These are phyloP conservation scores for Podospora pseudoanserina DNA, from an alignment of 495 filamentous ascomycete species.

Conservation along the genomic window DNA sequence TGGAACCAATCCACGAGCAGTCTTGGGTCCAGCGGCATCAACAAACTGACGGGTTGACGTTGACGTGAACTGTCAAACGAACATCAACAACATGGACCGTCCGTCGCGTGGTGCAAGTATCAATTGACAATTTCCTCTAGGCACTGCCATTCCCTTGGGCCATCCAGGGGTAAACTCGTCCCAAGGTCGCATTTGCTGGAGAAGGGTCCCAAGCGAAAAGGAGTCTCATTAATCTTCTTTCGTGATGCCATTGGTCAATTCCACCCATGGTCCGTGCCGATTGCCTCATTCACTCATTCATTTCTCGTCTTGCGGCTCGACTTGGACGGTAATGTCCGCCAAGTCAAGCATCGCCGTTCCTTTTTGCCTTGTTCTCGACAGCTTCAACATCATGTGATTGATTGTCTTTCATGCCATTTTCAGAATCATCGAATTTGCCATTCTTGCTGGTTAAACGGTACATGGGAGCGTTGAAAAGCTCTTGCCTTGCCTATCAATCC, in stretches of 20 bases:
- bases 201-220: neutral
- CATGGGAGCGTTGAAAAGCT: neutral
- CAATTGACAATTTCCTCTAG: neutral
- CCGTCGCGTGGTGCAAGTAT: neutral
- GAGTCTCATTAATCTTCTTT: neutral
- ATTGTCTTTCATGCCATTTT: neutral
- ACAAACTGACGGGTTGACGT: neutral
- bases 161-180: neutral
- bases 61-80: slow-evolving; percentile 2
- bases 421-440: too few species aligned
- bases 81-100: neutral
- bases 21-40: neutral
- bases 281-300: neutral
- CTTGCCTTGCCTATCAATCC: neutral
- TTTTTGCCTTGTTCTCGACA: neutral
- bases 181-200: neutral
- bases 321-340: neutral
- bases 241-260: neutral
- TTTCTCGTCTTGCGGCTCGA: neutral
- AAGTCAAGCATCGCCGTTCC: neutral
- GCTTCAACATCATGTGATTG: neutral
- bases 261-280: neutral
- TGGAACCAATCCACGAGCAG: neutral
- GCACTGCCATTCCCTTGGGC: neutral
- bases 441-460: too few species aligned